Base-by-base conservation (phyloP, 768 basidiomycete species). In the Roridomyces roridus region DNA sequence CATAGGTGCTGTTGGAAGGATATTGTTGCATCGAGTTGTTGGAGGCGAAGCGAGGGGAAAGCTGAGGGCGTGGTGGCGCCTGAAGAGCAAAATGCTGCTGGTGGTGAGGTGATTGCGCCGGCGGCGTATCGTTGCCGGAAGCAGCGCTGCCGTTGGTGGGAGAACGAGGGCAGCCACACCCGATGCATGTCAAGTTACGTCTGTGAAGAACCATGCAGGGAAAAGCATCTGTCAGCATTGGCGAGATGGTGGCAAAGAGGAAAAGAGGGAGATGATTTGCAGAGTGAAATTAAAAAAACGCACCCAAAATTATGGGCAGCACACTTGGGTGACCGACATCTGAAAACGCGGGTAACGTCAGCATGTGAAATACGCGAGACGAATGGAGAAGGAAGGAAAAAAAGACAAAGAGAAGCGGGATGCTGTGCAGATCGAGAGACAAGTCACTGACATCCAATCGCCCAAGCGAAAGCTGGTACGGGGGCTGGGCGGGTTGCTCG, bases 301-400 rank as follows among this genome's bases (percentile, higher is more conserved):
- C 70, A 91, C 90, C 88, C 88, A 78, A 92, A 93, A 75, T 93
- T 93, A 70, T 92, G 89, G 14, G 89, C 90, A 65, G 84, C 87
- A 70, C 91, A 93, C 43, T 80, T 84, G 62, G 83, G 77, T 52
- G 83, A 81, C 52, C 74, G 75, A 68, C 91, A 92, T 77, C 91
- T 91, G 67, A 54, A 63, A 36, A 48, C 42, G 51, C 44, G 21
- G 26, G 9, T 5, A 54, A 57, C 65, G 65, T 70, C 54, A 65
- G 66, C 56, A 59, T 63, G 60, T 64, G 59, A 60, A 63, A 58
- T 40, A 52, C 18, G 31, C 43, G 20, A 31, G 17, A 37, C 28
- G 6, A 59, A 51, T 63, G 57, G 60, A 51, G 43, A 47, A 55
- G 46, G 41, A 46, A 49, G 46, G 46, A 51, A 60, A 35, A 57